These are phyloP conservation scores for Glycyrrhiza uralensis DNA, from an alignment of 306 rosid species.

Conservation along the genomic window DNA sequence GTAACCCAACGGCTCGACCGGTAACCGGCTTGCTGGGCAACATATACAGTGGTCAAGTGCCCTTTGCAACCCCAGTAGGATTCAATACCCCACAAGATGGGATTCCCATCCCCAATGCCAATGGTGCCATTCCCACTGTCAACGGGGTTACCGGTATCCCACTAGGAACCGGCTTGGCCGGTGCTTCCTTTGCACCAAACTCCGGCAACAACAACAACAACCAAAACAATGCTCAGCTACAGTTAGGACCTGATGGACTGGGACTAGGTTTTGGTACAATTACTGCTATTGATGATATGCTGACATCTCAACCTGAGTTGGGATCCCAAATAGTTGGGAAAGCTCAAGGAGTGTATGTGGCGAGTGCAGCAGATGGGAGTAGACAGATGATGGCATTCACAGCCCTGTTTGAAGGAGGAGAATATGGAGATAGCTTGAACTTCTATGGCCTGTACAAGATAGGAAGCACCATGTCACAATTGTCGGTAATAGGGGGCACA, in stretches of 20 bases:
- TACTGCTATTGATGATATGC: slow-evolving; percentile 69
- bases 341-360: slow-evolving; percentile 85
- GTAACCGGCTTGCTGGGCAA: slow-evolving; percentile 76
- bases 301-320: slow-evolving; percentile 65
- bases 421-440: slow-evolving; percentile 78
- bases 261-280: slow-evolving; percentile 86
- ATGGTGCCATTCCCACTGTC: slow-evolving; percentile 73
- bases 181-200: slow-evolving; percentile 64
- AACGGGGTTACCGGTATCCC: slow-evolving; percentile 83
- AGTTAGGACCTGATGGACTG: slow-evolving; percentile 64
- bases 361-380: slow-evolving; percentile 75
- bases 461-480: slow-evolving; percentile 70
- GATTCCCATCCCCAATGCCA: slow-evolving; percentile 81
- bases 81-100: slow-evolving; percentile 59
- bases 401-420: slow-evolving; percentile 87
- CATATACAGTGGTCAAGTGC: slow-evolving; percentile 83
- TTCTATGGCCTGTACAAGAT: slow-evolving; percentile 71
- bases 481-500: slow-evolving; percentile 81
- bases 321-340: slow-evolving; percentile 71
- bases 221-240: slow-evolving; percentile 38
- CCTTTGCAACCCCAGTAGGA: slow-evolving; percentile 73
- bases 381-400: slow-evolving; percentile 88
- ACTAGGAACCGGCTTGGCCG: slow-evolving; percentile 74
- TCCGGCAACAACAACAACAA: slow-evolving; percentile 36
- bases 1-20: slow-evolving; percentile 76